phyloP scores from a whole-genome alignment of 1,284 basidiomycete species.

The Rhodotorula mucilaginosa region DNA sequence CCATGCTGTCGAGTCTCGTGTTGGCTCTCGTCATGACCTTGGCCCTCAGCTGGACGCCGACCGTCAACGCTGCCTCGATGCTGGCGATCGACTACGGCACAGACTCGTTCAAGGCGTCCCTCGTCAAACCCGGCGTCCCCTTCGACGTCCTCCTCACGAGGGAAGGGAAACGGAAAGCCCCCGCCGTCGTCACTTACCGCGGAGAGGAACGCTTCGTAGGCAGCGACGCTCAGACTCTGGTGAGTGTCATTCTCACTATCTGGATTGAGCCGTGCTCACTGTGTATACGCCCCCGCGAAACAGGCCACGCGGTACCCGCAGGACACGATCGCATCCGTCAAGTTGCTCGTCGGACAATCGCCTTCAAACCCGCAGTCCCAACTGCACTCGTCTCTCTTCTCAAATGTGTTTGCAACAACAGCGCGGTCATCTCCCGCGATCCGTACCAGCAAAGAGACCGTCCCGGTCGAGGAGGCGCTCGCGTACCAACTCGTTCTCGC shows the following conservation, averaged over 20 bases:
- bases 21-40: neutral
- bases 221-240: slow-evolving; percentile 78
- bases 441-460: slow-evolving; percentile 50
- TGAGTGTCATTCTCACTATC: no score
- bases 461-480: slow-evolving; percentile 77
- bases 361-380: slow-evolving; percentile 59
- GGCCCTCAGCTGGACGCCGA: slow-evolving; percentile 31
- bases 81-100: slow-evolving; percentile 94
- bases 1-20: neutral
- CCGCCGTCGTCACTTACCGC: slow-evolving; percentile 82
- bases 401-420: slow-evolving; percentile 61
- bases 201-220: slow-evolving; percentile 83
- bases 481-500: slow-evolving; percentile 93
- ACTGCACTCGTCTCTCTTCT: slow-evolving; percentile 61
- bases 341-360: slow-evolving; percentile 77
- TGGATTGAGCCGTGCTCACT: no score
- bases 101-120: slow-evolving; percentile 91
- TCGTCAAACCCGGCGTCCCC: slow-evolving; percentile 92
- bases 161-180: slow-evolving; percentile 95
- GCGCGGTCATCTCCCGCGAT: slow-evolving; percentile 62
- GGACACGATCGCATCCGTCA: slow-evolving; percentile 82
- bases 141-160: slow-evolving; percentile 95
- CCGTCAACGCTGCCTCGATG: slow-evolving; percentile 52
- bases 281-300: no score
- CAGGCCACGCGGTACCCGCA: slow-evolving; percentile 82